Base-by-base conservation (phyloP, 768 basidiomycete genomes). In the Tylopilus intermedius region DNA sequence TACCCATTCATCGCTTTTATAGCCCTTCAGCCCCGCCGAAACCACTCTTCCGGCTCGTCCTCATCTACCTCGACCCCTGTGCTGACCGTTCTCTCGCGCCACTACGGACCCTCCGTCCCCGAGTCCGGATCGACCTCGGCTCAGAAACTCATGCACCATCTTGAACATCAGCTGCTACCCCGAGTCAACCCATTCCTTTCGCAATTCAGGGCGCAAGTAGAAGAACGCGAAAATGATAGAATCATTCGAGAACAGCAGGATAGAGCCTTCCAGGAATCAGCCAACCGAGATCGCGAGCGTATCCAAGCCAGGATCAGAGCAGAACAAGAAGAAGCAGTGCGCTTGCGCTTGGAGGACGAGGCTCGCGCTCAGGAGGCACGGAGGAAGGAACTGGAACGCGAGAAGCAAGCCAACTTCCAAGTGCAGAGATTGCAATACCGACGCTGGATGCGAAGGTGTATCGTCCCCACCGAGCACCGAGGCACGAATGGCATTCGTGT, bases 1-100 rank as follows among this genome's bases (percentile, higher is more conserved):
- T 96, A 88, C 62, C 96, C 95, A 0, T 94, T 94, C 56, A 77
- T 99, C 45, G 90, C 90, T 1, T 99, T 97, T 68, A 68, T 96
- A 45, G 86, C 94, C 1, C 80, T 96, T 45, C 90, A 97, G 64
- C 85, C 90, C 0, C 79, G 79, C 15, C 80, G 81, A 29, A 74
- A 68, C 21, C 66, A 63, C 39, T 58, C 62, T 4, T 60, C 74
- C 5, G 51, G 32, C 18, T 67, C 71, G 22, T 69, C 75, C 0
- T 62, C 74, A 5, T 60, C 73, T 5, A 63, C 64, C 2, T 58
- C 75, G 5, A 57, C 71, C 0, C 79, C 88, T 0, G 70, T 76
- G 2, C 75, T 97, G 11, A 90, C 90, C 14, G 81, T 97, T 41
- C 77, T 98, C 21, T 90, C 93, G 1, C 85, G 92, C 2, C 87